Conservation (phyloP, 108 stramenopile species). For the Nitzschia putrida region DNA sequence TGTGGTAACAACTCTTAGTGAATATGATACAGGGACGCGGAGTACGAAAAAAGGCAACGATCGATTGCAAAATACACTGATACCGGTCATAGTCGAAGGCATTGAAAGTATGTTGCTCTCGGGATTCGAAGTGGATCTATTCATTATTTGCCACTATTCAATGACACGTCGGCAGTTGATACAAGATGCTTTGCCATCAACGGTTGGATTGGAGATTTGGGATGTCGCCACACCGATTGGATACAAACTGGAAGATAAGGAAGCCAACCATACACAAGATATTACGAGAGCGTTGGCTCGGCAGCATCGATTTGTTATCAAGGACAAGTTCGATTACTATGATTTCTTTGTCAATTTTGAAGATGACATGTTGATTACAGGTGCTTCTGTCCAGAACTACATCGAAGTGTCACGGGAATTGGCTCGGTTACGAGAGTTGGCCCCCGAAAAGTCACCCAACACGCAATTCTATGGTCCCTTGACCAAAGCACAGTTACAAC, state of each 20-base stretch:
- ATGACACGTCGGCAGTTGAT: conserved; percentile 40
- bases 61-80: conserved; percentile 55
- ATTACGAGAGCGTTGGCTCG: conserved; percentile 56
- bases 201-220: conserved; percentile 66
- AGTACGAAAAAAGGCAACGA: conserved; percentile 56
- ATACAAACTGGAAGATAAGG: conserved; percentile 44
- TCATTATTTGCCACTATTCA: conserved; percentile 38
- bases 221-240: conserved; percentile 64
- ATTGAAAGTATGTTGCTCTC: conserved; percentile 57
- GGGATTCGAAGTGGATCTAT: conserved; percentile 63
- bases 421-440: conserved; percentile 39
- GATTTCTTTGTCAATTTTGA: conserved; percentile 64
- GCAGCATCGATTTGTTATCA: conserved; percentile 72
- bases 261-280: conserved; percentile 15
- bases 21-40: conserved; percentile 62
- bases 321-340: conserved; percentile 62
- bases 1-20: conserved; percentile 60
- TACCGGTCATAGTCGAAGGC: conserved; percentile 61
- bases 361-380: conserved; percentile 60
- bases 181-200: conserved; percentile 45
- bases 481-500: conserved; percentile 45
- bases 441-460: conserved; percentile 11
- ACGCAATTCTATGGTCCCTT: conserved; percentile 26
- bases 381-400: conserved; percentile 50
- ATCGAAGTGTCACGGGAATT: conserved; percentile 61